Evolutionary conservation across 345 rosid genomes (phyloP).

Genomic region (Hibiscus mutabilis): DNA sequence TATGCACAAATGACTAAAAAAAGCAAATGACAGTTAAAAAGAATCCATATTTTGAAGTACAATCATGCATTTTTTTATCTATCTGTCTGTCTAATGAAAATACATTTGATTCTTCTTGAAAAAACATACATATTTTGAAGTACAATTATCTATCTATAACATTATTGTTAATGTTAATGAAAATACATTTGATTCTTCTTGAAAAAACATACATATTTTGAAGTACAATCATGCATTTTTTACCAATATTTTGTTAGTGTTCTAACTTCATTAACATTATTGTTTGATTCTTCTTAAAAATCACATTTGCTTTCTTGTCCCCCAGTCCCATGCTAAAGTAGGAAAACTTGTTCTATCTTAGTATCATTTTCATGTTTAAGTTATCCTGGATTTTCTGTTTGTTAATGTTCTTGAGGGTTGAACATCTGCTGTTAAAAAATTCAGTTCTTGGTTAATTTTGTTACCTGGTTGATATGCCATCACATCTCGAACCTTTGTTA

Average conservation of each 20-base stretch:
- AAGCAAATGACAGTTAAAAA: not conserved
- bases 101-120: no score
- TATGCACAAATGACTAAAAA: not conserved
- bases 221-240: no score
- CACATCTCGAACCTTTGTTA: conserved; percentile 15
- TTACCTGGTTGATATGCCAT: not conserved
- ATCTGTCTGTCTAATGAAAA: no score
- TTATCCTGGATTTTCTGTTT: not conserved
- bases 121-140: no score
- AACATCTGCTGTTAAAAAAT: not conserved
- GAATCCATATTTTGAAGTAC: not conserved
- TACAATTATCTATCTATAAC: no score
- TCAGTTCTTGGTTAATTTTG: not conserved
- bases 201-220: not conserved
- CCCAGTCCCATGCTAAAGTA: conserved; percentile 1
- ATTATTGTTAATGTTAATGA: no score
- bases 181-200: no score
- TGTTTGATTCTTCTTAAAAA: not conserved
- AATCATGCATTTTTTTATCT: not conserved
- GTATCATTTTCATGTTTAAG: not conserved
- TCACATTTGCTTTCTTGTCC: not conserved
- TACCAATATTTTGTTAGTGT: no score
- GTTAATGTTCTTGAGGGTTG: not conserved
- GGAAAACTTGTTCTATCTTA: not conserved
- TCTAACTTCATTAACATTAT: not conserved